Percentiles rank a stretch among this genome's conserved stretches.
phyloP scores from a whole-genome alignment of 1,284 basidiomycete species.

The Cryptococcus sp. region DNA sequence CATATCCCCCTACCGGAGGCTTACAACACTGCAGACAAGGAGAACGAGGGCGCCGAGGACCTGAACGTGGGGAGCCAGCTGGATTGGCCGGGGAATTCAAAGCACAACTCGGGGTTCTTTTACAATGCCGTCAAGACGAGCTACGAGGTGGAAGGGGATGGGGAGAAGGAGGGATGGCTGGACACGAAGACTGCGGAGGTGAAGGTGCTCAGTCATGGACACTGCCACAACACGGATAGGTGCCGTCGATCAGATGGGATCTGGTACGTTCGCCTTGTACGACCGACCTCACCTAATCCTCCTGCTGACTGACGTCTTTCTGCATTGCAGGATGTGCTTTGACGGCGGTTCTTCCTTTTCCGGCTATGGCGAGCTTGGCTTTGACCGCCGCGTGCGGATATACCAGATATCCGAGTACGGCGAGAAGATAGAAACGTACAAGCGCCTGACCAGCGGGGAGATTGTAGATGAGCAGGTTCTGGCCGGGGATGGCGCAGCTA shows the following conservation, averaged over 20 bases:
- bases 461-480: slow-evolving; percentile 59
- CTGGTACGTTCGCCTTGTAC: slow-evolving; percentile 56
- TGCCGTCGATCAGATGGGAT: slow-evolving; percentile 77
- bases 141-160: slow-evolving; percentile 52
- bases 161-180: slow-evolving; percentile 49
- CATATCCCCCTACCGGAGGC: slow-evolving; percentile 81
- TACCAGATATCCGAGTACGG: slow-evolving; percentile 82
- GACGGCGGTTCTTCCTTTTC: slow-evolving; percentile 87
- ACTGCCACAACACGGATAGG: slow-evolving; percentile 82
- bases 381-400: slow-evolving; percentile 83
- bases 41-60: slow-evolving; percentile 15
- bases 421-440: slow-evolving; percentile 83
- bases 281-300: neutral
- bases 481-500: slow-evolving; percentile 35
- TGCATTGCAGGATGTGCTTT: slow-evolving; percentile 64
- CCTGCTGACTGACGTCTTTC: neutral
- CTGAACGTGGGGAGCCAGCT: slow-evolving; percentile 67
- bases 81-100: slow-evolving; percentile 58
- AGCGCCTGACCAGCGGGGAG: slow-evolving; percentile 71
- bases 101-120: slow-evolving; percentile 74
- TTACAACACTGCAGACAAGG: slow-evolving; percentile 15
- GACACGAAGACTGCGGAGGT: slow-evolving; percentile 35
- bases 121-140: slow-evolving; percentile 66
- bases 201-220: slow-evolving; percentile 73
- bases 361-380: slow-evolving; percentile 75